Base-by-base conservation (phyloP, 176 grass and related monocot genomes). In the Raddia distichophylla region DNA sequence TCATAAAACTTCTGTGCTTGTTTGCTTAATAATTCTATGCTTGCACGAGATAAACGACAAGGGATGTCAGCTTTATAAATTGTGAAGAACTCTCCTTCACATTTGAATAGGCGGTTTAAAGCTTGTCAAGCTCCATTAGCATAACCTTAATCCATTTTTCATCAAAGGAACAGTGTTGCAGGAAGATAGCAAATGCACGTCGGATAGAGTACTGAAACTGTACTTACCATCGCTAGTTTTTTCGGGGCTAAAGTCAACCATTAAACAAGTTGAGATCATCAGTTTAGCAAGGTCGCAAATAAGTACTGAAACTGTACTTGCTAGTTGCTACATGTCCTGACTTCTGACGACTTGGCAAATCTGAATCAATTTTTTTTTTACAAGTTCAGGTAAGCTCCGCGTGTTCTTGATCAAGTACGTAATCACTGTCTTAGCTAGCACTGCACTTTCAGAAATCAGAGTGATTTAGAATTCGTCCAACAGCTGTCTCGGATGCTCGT, bases 401-500 rank as follows among this genome's bases (percentile, higher is more conserved):
- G 51, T 67, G 71, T 76, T 86, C 43, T 61, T 72, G 71, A 77
- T 82, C 83, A 78, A 76, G 72, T 65, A 59, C 33, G 72, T 65
- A 59, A n/a, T 32, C 71, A 35, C 44, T 43, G 20, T 52, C 60
- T 81, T 53, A 76, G 82, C 40, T 76, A 69, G 64, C 77, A 56
- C 32, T 73, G 78, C 73, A 67, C 88, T 86, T 73, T 10, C 5
- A 77, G 14, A 86, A 53, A 67, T 10, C 5, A 77, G 14, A 86
- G 46, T 49, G 50, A 35, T 86, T 86, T 77, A 60, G 37, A 86
- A 86, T 15, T 65, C 44, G 69, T n/a, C 43, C 43, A 13, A 27
- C 34, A 80, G 76, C 77, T 86, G 61, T 74, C 69, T 74, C 77
- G 67, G 84, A 80, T 86, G 84, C 74, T 80, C 60, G 74, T 86